Base-by-base conservation (phyloP, 306 rosid species). In the Bauhinia variegata region DNA sequence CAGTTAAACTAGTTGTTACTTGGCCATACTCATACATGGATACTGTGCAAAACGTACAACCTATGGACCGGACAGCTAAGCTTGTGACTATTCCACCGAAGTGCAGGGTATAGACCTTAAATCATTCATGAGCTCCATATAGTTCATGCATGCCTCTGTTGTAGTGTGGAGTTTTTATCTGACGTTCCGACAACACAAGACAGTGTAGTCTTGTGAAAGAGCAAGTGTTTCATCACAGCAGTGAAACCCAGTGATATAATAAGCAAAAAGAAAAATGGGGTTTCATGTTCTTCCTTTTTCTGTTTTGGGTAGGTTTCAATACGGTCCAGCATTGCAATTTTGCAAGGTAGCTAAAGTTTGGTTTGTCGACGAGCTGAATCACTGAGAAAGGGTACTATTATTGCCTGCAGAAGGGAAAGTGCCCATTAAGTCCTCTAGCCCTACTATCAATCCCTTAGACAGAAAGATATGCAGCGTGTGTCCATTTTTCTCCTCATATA, bases 1-100 rank as follows among this genome's bases (percentile, higher is more conserved):
- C 9, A 8, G 9, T 5, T 8, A 36, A 36, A 6, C 9, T 6
- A 36, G 7, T 8, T 36, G 41, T 36, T 36, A 36, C 14, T 8
- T 57, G 31, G 39, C 23, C 8, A 36, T 11, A 28, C 34, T 23
- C 28, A 23, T 23, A 23, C 28, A 23, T 23, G 2, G 1, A 23
- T 23, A 23, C 28, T 50, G 72, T 77, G 60, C 14, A 64, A 76
- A 76, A 23, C 4, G 33, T 34, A 70, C 74, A 77, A 46, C 32
- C 9, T 23, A 42, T 73, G 82, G 67, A 72, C 41, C 82, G 60
- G 77, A 64, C 3, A 69, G 54, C 17, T 30, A 47, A 78, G 67
- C 12, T 14, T 72, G 12, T 8, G 65, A 76, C 63, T 70, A 60
- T 54, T 64, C 1, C 39, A 67, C 37, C 43, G 60, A 53, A 54